phyloP scores from a whole-genome alignment of 371 early-diverging fungal genomes.

The Actinomucor elegans region DNA sequence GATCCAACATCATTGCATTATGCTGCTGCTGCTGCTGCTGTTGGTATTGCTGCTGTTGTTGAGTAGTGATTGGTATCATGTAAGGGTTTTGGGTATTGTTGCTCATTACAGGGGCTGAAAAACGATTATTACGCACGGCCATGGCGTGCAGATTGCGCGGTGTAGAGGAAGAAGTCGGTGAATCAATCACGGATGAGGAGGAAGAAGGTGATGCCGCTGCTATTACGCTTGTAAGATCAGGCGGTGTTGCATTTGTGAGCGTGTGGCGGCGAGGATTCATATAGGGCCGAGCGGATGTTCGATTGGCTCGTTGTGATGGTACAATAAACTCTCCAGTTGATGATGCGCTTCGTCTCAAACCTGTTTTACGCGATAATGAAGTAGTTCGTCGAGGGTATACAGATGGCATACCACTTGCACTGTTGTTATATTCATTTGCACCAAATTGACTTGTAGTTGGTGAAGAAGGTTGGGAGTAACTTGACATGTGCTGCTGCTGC shows the following conservation, averaged over 20 bases:
- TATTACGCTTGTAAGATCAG: slow-evolving; percentile 10
- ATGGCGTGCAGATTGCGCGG: slow-evolving; percentile 22
- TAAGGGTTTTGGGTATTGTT: slow-evolving; percentile 19
- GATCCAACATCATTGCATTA: slow-evolving; percentile 22
- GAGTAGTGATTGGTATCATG: slow-evolving; percentile 26
- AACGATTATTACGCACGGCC: slow-evolving; percentile 19
- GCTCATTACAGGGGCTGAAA: slow-evolving; percentile 19
- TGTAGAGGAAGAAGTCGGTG: slow-evolving; percentile 7
- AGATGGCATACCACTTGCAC: not conserved
- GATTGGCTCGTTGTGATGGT: slow-evolving; percentile 14
- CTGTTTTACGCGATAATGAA: slow-evolving; percentile 16
- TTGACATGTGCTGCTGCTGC: slow-evolving; percentile 2
- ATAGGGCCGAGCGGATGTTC: slow-evolving; percentile 13
- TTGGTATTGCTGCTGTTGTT: slow-evolving; percentile 12
- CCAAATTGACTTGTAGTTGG: slow-evolving; percentile 11
- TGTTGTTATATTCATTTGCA: not conserved
- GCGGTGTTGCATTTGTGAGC: slow-evolving; percentile 17
- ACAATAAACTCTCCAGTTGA: slow-evolving; percentile 20
- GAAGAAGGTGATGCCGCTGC: not conserved
- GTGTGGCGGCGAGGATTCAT: slow-evolving; percentile 20
- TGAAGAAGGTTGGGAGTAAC: slow-evolving; percentile 18
- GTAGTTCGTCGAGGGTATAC: slow-evolving; percentile 11
- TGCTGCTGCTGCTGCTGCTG: slow-evolving; percentile 6
- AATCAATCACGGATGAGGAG: not conserved
- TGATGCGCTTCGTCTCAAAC: slow-evolving; percentile 19